These are phyloP conservation scores for Aaosphaeria pasadenensis DNA, from an alignment of 2,329 filamentous ascomycete genomes.

Conservation along the genomic window DNA sequence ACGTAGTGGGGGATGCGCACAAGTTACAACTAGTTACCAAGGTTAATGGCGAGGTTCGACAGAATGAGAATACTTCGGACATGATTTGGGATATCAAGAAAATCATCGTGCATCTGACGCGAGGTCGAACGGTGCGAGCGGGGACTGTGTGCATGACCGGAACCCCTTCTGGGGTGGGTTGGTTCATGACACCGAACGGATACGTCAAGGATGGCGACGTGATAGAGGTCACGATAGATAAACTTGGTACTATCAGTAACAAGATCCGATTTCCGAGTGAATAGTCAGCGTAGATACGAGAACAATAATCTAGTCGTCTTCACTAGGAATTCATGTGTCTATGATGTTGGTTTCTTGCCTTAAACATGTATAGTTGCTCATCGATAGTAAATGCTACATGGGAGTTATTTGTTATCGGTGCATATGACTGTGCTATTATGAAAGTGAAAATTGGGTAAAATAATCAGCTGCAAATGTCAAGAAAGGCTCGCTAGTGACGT, in stretches of 20 bases:
- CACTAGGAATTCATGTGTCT: too few species aligned
- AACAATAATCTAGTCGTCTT: too few species aligned
- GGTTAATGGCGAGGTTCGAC: conserved; percentile 45
- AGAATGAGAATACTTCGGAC: conserved; percentile 43
- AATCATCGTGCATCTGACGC: conserved; percentile 44
- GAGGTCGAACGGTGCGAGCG: conserved; percentile 45
- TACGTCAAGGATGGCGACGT: conserved; percentile 34
- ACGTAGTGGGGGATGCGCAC: neutral
- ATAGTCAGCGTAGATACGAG: too few species aligned
- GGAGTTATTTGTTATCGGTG: too few species aligned
- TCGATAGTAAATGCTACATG: too few species aligned
- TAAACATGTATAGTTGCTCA: too few species aligned
- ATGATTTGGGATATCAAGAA: conserved; percentile 45
- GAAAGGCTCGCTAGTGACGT: too few species aligned
- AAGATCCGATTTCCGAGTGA: conserved; percentile 10
- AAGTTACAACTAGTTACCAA: conserved; percentile 30
- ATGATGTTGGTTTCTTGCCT: too few species aligned
- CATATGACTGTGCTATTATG: too few species aligned
- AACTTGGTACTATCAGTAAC: conserved; percentile 33
- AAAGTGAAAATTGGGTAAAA: too few species aligned
- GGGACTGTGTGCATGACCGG: conserved; percentile 52
- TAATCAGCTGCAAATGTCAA: too few species aligned
- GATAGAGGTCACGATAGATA: conserved; percentile 32
- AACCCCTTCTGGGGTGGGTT: conserved; percentile 42
- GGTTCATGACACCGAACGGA: conserved; percentile 36